Evolutionary conservation across 257 asterid genomes (phyloP).

Genomic region (Thymus quinquecostatus): DNA sequence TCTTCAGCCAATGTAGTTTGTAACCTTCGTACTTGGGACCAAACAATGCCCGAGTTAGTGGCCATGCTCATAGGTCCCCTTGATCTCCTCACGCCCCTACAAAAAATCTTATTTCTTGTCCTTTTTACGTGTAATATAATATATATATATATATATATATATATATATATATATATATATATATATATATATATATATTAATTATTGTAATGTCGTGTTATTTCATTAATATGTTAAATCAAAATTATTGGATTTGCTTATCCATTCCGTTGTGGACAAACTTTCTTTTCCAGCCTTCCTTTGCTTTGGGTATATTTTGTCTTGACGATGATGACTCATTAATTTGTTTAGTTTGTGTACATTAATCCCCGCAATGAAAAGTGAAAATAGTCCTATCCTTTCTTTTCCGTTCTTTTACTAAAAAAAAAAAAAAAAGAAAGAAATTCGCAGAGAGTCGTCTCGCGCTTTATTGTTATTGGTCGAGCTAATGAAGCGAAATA

Average conservation of each 20-base stretch:
- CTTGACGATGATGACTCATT: conserved; percentile 1
- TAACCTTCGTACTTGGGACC: not conserved
- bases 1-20: conserved; percentile 11
- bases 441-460: too few relatives aligned
- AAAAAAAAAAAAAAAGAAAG: too few relatives aligned
- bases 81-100: conserved; percentile 42
- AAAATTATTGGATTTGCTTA: not conserved
- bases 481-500: conserved; percentile 7
- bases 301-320: conserved; percentile 15
- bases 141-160: too few relatives aligned
- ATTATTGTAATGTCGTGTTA: not conserved
- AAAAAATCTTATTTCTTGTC: conserved; percentile 35
- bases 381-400: too few relatives aligned
- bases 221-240: conserved; percentile 12
- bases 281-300: conserved; percentile 26
- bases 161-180: too few relatives aligned
- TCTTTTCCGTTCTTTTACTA: too few relatives aligned
- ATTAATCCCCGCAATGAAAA: conserved; percentile 28
- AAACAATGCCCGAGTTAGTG: not conserved
- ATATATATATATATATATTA: too few relatives aligned
- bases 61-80: conserved; percentile 17
- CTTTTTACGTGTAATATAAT: too few relatives aligned
- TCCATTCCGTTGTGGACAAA: conserved; percentile 10
- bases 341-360: not conserved
- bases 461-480: not conserved